phyloP scores from a whole-genome alignment of 352 stramenopile species.

The Phytopythium kandeliae region DNA sequence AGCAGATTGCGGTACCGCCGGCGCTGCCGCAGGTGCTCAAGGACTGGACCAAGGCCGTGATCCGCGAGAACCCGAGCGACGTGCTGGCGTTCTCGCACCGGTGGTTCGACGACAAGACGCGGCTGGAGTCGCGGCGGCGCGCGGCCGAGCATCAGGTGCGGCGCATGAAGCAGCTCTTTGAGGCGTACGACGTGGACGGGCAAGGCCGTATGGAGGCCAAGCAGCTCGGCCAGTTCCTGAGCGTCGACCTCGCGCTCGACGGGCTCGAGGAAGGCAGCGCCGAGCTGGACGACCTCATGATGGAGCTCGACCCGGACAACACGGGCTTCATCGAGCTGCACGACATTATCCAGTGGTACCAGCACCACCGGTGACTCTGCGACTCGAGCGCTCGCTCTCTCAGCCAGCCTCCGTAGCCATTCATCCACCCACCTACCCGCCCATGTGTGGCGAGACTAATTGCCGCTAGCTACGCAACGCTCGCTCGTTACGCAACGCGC shows the following conservation, averaged over 20 bases:
- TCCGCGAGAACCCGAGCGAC: constrained; percentile 70
- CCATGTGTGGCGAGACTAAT: no score
- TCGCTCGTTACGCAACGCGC: no score
- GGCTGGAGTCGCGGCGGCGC: constrained; percentile 52
- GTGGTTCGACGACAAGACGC: constrained; percentile 82
- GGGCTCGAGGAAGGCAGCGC: constrained; percentile 43
- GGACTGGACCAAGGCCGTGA: constrained; percentile 90
- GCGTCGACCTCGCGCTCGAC: constrained; percentile 53
- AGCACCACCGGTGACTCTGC: constrained; percentile 45
- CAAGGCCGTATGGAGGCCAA: constrained; percentile 78
- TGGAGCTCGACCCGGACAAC: constrained; percentile 66
- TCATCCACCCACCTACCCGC: no score
- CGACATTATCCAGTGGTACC: constrained; percentile 83
- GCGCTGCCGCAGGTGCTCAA: constrained; percentile 86
- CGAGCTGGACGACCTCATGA: constrained; percentile 54
- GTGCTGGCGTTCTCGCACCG: constrained; percentile 77
- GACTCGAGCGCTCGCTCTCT: no score
- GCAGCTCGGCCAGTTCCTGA: constrained; percentile 57
- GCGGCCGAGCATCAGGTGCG: constrained; percentile 58
- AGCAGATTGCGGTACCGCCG: constrained; percentile 87
- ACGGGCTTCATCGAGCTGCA: constrained; percentile 78
- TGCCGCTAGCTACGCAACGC: no score
- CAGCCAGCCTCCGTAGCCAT: no score
- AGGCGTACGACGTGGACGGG: constrained; percentile 75
- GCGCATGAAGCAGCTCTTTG: constrained; percentile 67